phyloP scores from a whole-genome alignment of 768 basidiomycete species.

The Lentinula edodes region DNA sequence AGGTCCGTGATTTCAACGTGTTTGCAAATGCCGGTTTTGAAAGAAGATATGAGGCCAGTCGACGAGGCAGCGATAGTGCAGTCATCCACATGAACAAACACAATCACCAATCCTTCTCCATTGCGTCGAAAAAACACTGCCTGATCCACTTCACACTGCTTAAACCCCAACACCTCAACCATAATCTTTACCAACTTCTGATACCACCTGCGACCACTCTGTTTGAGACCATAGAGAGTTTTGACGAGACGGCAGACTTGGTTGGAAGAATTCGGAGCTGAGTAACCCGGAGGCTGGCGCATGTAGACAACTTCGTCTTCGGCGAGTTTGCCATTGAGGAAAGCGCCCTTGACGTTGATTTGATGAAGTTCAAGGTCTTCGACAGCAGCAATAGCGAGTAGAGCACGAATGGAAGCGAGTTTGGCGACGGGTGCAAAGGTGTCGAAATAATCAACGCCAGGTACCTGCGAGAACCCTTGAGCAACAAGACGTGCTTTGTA shows the following conservation, averaged over 20 bases:
- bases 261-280: background rate
- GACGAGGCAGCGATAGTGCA: conserved; percentile 16
- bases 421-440: conserved; percentile 27
- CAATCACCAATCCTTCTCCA: conserved; percentile 8
- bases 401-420: conserved; percentile 14
- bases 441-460: conserved; percentile 33
- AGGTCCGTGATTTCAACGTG: too few relatives aligned
- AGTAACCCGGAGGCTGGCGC: conserved; percentile 8
- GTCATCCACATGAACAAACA: conserved; percentile 18
- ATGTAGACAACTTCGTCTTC: conserved; percentile 17
- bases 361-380: conserved; percentile 20
- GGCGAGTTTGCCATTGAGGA: conserved; percentile 24
- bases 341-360: conserved; percentile 26
- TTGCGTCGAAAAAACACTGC: conserved; percentile 15
- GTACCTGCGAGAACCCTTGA: conserved; percentile 32
- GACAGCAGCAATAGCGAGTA: conserved; percentile 21
- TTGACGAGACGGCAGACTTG: background rate
- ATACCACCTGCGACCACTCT: conserved; percentile 11
- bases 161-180: conserved; percentile 6
- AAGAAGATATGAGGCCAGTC: too few relatives aligned
- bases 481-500: conserved; percentile 41
- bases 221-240: conserved; percentile 13
- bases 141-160: conserved; percentile 13
- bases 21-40: too few relatives aligned
- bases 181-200: conserved; percentile 7